Evolutionary conservation across 768 basidiomycete genomes (phyloP).

Genomic region (Termitomyces sp.): DNA sequence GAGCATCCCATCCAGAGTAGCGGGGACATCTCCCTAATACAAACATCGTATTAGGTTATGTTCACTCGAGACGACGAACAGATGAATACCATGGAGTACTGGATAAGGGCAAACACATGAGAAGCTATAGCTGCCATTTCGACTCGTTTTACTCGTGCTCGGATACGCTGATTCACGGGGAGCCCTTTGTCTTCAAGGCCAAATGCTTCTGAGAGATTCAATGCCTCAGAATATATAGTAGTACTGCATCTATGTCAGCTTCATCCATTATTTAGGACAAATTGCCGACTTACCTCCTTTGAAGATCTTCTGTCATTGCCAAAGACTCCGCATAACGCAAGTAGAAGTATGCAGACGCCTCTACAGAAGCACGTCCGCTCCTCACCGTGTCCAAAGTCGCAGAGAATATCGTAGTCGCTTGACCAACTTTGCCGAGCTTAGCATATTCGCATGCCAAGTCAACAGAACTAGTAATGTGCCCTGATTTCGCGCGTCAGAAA

Average conservation of each 20-base stretch:
- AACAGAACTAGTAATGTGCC: conserved; percentile 60
- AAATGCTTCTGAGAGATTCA: conserved; percentile 41
- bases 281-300: conserved; percentile 47
- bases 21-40: conserved; percentile 57
- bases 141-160: conserved; percentile 54
- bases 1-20: conserved; percentile 55
- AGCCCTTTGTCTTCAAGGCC: conserved; percentile 44
- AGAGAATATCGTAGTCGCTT: conserved; percentile 66
- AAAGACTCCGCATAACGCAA: conserved; percentile 68
- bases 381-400: conserved; percentile 49
- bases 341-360: conserved; percentile 52
- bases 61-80: background rate
- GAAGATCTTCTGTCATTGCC: conserved; percentile 56
- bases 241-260: conserved; percentile 26
- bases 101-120: conserved; percentile 65
- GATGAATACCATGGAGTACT: conserved; percentile 56
- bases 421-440: conserved; percentile 69
- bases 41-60: conserved; percentile 2
- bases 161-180: conserved; percentile 56
- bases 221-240: conserved; percentile 60
- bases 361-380: conserved; percentile 45
- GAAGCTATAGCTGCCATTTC: conserved; percentile 76
- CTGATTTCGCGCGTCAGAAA: conserved; percentile 31
- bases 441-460: conserved; percentile 80
- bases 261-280: background rate